A percentile compares a stretch with the other conserved stretches of the same genome.
These are phyloP conservation scores for Tubosaeta sp. DNA, from an alignment of 768 basidiomycete genomes.

Conservation along the genomic window DNA sequence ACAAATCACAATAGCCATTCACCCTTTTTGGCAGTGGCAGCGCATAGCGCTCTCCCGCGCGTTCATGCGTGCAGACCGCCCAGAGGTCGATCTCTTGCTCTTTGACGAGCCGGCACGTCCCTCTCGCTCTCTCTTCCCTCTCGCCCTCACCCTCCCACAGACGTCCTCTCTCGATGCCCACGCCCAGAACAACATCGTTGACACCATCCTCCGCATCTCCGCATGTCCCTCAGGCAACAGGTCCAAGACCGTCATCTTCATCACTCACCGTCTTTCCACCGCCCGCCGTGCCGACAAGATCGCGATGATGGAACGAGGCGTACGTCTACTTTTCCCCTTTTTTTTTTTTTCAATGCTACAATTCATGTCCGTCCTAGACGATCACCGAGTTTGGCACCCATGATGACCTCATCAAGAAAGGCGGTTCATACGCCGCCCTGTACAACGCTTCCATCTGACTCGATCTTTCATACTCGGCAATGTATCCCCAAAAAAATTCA, in stretches of 20 bases:
- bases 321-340: slow-evolving; percentile 27
- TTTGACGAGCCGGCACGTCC: slow-evolving; percentile 75
- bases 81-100: slow-evolving; percentile 71
- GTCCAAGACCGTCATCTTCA: slow-evolving; percentile 73
- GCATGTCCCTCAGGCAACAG: slow-evolving; percentile 27
- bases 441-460: slow-evolving; percentile 63
- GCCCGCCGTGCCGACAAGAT: slow-evolving; percentile 83
- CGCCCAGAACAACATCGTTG: slow-evolving; percentile 76
- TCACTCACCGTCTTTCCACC: slow-evolving; percentile 78
- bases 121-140: not conserved
- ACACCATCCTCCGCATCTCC: slow-evolving; percentile 66
- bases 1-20: slow-evolving; percentile 9
- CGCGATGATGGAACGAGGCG: slow-evolving; percentile 80
- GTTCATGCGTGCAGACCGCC: slow-evolving; percentile 77
- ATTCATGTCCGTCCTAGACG: slow-evolving; percentile 42
- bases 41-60: slow-evolving; percentile 81
- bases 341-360: slow-evolving; percentile 1
- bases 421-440: slow-evolving; percentile 64
- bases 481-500: slow-evolving; percentile 10
- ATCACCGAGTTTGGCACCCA: slow-evolving; percentile 77
- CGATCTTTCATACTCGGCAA: not conserved
- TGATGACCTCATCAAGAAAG: slow-evolving; percentile 54
- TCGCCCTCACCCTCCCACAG: slow-evolving; percentile 31
- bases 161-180: slow-evolving; percentile 77
- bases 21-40: slow-evolving; percentile 60